Percentiles rank a stretch among this genome's conserved stretches.
Evolutionary conservation across 1,139 yeast species (phyloP).

Genomic region (Oligophagozyma castellii): DNA sequence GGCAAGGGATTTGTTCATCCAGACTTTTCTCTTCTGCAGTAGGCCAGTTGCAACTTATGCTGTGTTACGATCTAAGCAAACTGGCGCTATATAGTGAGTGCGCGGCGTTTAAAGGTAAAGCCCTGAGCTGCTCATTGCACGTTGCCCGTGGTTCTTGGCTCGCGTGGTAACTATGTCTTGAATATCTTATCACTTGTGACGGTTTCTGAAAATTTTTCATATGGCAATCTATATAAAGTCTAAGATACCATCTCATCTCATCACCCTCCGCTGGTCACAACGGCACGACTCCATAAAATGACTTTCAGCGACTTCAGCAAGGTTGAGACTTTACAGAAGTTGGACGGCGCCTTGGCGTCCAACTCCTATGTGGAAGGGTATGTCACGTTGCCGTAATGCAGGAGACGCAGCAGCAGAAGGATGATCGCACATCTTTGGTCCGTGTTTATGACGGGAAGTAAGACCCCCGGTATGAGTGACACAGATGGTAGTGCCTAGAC

Average conservation of each 20-base stretch:
- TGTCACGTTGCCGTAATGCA: no score
- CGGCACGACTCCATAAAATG: constrained; percentile 29
- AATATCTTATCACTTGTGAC: no score
- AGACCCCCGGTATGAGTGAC: constrained; percentile 86
- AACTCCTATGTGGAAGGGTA: constrained; percentile 93
- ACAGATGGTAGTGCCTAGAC: constrained; percentile 11
- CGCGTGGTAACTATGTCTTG: no score
- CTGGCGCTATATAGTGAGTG: no score
- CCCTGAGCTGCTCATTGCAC: no score
- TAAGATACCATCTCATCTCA: not conserved
- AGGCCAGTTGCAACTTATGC: no score
- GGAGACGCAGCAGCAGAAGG: no score
- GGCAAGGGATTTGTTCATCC: no score
- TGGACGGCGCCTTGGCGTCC: constrained; percentile 79
- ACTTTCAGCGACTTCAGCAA: constrained; percentile 71
- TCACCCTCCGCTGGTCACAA: not conserved
- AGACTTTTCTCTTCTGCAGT: no score
- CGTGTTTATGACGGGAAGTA: constrained; percentile 93
- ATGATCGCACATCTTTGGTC: constrained; percentile 69
- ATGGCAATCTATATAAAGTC: not conserved
- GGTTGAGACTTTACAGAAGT: constrained; percentile 69
- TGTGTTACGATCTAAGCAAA: no score
- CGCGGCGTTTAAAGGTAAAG: no score
- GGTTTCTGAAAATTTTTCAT: not conserved
- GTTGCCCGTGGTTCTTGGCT: no score